A percentile compares a stretch with the other conserved stretches of the same genome.
Evolutionary conservation across 2,329 filamentous ascomycete genomes (phyloP).

Genomic region (Biscogniauxia sp.): DNA sequence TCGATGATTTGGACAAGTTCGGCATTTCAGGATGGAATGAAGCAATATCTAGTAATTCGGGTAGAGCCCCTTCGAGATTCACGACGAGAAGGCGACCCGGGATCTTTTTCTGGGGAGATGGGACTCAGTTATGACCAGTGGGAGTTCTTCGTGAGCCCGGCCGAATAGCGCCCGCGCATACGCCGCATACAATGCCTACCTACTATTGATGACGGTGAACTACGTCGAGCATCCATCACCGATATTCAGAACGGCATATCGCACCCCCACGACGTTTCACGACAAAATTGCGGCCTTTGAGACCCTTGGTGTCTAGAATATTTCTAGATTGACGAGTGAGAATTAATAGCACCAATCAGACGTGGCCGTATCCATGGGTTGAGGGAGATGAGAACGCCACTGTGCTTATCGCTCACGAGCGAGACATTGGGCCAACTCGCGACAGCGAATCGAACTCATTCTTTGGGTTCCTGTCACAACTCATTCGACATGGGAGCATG

Average conservation of each 20-base stretch:
- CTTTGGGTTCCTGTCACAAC: neutral
- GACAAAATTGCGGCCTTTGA: constrained; percentile 15
- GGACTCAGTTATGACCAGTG: constrained; percentile 3
- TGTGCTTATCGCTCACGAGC: constrained; percentile 20
- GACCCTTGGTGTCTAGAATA: constrained; percentile 25
- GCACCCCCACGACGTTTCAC: constrained; percentile 23
- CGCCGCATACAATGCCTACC: neutral
- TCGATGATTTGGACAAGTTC: neutral
- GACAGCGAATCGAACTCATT: neutral
- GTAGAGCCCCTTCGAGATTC: neutral
- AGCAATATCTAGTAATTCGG: neutral
- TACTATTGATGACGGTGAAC: constrained; percentile 11
- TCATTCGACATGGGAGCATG: neutral
- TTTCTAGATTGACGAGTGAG: constrained; percentile 25
- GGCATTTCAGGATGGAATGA: neutral
- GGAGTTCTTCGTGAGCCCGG: neutral
- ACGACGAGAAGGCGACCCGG: neutral
- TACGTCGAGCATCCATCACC: constrained; percentile 2
- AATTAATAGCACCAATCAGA: constrained; percentile 15
- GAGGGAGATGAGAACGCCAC: constrained; percentile 10
- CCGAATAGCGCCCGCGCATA: neutral
- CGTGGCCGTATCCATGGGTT: constrained; percentile 2
- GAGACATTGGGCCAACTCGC: constrained; percentile 6
- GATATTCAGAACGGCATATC: neutral
- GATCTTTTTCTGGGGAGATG: neutral